phyloP scores from a whole-genome alignment of 148 eudicot species.

The Euryodendron excelsum region DNA sequence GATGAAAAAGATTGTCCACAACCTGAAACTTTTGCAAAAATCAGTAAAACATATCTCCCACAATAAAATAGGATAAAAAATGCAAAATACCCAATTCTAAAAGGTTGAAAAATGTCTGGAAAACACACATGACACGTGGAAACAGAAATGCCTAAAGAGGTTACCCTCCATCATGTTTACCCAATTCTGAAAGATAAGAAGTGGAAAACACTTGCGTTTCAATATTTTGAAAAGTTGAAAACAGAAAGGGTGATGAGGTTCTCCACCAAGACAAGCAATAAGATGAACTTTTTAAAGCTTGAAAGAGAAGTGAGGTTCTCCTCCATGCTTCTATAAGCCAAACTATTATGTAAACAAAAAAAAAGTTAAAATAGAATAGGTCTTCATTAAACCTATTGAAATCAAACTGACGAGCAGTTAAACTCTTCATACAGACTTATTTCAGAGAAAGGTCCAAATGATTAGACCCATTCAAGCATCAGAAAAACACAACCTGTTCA shows the following conservation, averaged over 20 bases:
- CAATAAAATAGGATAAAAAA: not conserved
- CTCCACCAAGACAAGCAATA: not conserved
- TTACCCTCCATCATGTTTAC: not conserved
- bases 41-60: not conserved
- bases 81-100: not conserved
- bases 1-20: conserved; percentile 10
- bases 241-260: not conserved
- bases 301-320: not conserved
- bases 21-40: conserved; percentile 18
- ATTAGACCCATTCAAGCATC: not conserved
- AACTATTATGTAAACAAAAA: not conserved
- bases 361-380: not conserved
- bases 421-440: too few relatives aligned
- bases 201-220: not conserved
- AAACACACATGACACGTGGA: not conserved
- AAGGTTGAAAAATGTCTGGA: not conserved
- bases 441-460: not conserved
- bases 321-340: not conserved
- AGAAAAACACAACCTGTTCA: not conserved
- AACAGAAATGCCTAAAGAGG: not conserved
- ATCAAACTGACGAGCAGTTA: not conserved
- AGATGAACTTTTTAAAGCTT: not conserved
- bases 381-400: not conserved
- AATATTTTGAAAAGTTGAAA: not conserved
- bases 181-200: not conserved